These are phyloP conservation scores for Eucalyptus victrix DNA, from an alignment of 345 rosid genomes.

Conservation along the genomic window DNA sequence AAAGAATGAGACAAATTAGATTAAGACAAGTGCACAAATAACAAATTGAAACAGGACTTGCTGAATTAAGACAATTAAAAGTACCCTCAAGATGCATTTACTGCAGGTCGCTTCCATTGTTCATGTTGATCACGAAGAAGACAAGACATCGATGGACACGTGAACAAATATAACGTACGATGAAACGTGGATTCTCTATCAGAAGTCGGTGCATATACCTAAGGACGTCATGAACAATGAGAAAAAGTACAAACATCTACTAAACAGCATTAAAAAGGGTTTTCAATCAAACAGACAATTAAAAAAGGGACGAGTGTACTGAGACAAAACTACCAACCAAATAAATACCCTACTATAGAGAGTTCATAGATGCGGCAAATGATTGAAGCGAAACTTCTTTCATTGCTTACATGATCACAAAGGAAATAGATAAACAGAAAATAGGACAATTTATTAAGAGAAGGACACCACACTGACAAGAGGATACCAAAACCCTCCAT, in stretches of 20 bases:
- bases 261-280: background rate
- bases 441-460: background rate
- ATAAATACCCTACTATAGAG: background rate
- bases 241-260: background rate
- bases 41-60: too few species aligned
- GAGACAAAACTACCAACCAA: background rate
- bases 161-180: slow-evolving; percentile 64
- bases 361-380: background rate
- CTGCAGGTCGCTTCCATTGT: slow-evolving; percentile 68
- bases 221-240: background rate
- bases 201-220: slow-evolving; percentile 75
- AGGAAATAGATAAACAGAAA: background rate
- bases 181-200: slow-evolving; percentile 73
- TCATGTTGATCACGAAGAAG: slow-evolving; percentile 87
- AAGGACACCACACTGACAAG: background rate
- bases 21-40: too few species aligned
- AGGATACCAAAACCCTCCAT: background rate
- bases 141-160: slow-evolving; percentile 83
- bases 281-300: too few species aligned
- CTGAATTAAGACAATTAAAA: too few species aligned
- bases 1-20: too few species aligned
- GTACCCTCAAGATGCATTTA: too few species aligned
- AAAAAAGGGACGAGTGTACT: background rate
- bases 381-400: background rate
- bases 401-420: background rate